These are phyloP conservation scores for Citrus australasica DNA, from an alignment of 345 rosid species.

Conservation along the genomic window DNA sequence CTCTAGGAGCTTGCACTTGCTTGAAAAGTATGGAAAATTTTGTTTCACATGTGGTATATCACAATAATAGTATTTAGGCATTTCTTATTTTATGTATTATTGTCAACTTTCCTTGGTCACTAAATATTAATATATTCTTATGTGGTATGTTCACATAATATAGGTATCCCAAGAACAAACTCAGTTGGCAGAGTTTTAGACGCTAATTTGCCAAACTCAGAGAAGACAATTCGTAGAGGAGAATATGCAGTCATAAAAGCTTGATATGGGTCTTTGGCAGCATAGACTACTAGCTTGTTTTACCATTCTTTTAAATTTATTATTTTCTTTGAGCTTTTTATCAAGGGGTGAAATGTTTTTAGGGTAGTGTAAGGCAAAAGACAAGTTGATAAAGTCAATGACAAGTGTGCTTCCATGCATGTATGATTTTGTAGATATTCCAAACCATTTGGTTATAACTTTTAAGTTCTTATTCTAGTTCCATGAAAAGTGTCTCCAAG, in stretches of 20 bases:
- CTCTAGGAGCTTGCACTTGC: too few species aligned
- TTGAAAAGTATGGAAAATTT: too few species aligned
- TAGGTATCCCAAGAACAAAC: constrained; percentile 77
- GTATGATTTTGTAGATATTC: constrained; percentile 30
- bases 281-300: constrained; percentile 21
- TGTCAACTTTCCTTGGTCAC: too few species aligned
- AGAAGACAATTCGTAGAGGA: constrained; percentile 90
- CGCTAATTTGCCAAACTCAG: constrained; percentile 64
- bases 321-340: constrained; percentile 23
- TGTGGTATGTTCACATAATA: constrained; percentile 14
- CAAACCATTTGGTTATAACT: constrained; percentile 15
- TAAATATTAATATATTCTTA: not conserved
- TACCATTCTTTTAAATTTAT: constrained; percentile 19
- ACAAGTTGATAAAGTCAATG: constrained; percentile 92
- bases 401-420: constrained; percentile 98
- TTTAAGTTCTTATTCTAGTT: not conserved
- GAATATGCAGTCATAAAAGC: constrained; percentile 86
- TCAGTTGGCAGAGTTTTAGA: constrained; percentile 79
- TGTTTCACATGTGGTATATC: too few species aligned
- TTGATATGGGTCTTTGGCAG: constrained; percentile 88
- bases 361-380: constrained; percentile 98
- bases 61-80: too few species aligned
- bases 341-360: constrained; percentile 20
- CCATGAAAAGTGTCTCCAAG: not conserved
- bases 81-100: too few species aligned